Evolutionary conservation across 805 yeast genomes (phyloP), one percentile per base, ranked within the genome.

Genomic region (Candida vaughaniae): DNA sequence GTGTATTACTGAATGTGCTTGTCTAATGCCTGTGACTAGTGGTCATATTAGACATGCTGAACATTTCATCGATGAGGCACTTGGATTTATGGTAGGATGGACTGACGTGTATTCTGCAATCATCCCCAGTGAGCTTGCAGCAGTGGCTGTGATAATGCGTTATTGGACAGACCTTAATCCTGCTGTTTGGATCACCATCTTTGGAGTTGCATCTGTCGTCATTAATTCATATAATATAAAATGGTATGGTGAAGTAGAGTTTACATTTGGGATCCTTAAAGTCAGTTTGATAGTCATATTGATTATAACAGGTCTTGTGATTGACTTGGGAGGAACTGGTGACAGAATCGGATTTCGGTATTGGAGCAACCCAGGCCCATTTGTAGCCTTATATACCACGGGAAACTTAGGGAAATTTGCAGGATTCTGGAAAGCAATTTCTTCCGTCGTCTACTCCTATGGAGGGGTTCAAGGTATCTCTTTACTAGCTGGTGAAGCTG

Each of bases 61-160:
- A 36, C 59, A 56, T 37, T 62, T 67, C 43, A 46, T 60, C 31
- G 77, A 72, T 49, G 70, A 69, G 15, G 69, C 76, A 6, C 46
- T 66, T 29, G 74, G 74, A 3, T 72, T 71, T 46, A 62, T 73
- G 6, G 62, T 64, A 41, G 78, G 78, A 25, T 72, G 73, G 65
- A 46, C 62, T 26, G 56, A 61, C 28, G 52, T 69, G 22, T 69
- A 67, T 53, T 51, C 56, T 2, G 25, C 27, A 11, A 11, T 58
- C 6, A 42, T 66, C 36, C 77, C 77, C 17, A 57, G 55, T 34
- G 76, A 73, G 42, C 52, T 73, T 22, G 53, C 73, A 14, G 76
- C 77, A 1, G 66, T 68, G 10, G 69, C 74, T n/a, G 60, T 71
- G 25, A 63, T 71, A 5, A 58, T 72, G 46, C 60, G 63, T 16